Percentiles rank a stretch among this genome's conserved stretches.
These are phyloP conservation scores for Chaetomiaceae sp. DNA, from an alignment of 2,329 filamentous ascomycete genomes.

Conservation along the genomic window DNA sequence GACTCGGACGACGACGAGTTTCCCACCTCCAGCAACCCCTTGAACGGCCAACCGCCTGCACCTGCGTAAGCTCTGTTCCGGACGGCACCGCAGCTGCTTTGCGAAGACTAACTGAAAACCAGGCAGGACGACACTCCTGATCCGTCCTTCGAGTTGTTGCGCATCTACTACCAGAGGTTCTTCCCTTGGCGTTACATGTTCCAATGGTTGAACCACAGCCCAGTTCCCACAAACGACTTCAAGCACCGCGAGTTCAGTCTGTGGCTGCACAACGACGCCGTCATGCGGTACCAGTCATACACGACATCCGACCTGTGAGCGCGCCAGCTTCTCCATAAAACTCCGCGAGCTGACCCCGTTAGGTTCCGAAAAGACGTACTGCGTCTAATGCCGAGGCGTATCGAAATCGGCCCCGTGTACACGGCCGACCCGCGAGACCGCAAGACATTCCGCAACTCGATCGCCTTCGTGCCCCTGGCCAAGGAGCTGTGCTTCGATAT, in stretches of 20 bases:
- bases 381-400: slow-evolving; percentile 81
- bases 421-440: slow-evolving; percentile 88
- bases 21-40: slow-evolving; percentile 43
- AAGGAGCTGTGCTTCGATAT: slow-evolving; percentile 99
- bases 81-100: not conserved
- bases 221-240: slow-evolving; percentile 82
- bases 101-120: slow-evolving; percentile 18
- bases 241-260: slow-evolving; percentile 93
- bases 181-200: slow-evolving; percentile 95
- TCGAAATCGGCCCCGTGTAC: slow-evolving; percentile 98
- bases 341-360: slow-evolving; percentile 5
- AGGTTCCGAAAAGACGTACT: slow-evolving; percentile 89
- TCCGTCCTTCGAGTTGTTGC: slow-evolving; percentile 76
- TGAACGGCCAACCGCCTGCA: slow-evolving; percentile 33
- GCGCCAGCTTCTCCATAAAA: not conserved
- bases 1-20: slow-evolving; percentile 59
- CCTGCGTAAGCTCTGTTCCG: slow-evolving; percentile 20
- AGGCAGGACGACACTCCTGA: slow-evolving; percentile 39
- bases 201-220: slow-evolving; percentile 95
- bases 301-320: slow-evolving; percentile 49
- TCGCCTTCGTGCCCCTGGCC: slow-evolving; percentile 77
- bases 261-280: slow-evolving; percentile 86
- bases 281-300: slow-evolving; percentile 81
- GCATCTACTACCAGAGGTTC: slow-evolving; percentile 89
- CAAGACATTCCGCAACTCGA: slow-evolving; percentile 76